Conservation (phyloP, 2,329 filamentous ascomycete genomes). For the Penicillium psychrosexuale region DNA sequence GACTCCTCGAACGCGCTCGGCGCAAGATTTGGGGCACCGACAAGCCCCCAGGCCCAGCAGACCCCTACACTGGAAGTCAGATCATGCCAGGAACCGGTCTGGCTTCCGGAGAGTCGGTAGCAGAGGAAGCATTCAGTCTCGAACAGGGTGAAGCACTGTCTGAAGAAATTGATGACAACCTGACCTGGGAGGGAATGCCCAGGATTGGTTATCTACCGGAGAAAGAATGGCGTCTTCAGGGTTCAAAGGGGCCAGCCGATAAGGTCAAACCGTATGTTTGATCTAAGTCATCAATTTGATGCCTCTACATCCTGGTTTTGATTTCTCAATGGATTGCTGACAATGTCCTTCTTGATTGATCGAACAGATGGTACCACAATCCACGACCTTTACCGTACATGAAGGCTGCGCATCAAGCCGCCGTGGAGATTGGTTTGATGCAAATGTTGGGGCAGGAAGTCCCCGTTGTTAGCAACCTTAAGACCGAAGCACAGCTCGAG, state of each 20-base stretch:
- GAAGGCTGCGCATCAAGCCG: constrained; percentile 52
- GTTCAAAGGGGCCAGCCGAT: constrained; percentile 37
- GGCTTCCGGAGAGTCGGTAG: neutral
- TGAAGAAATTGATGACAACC: constrained; percentile 9
- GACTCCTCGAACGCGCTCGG: constrained; percentile 47
- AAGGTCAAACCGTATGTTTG: constrained; percentile 42
- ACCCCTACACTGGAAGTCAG: constrained; percentile 47
- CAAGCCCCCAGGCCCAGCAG: constrained; percentile 47
- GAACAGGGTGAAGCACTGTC: neutral
- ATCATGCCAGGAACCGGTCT: constrained; percentile 1
- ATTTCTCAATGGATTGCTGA: constrained; percentile 1
- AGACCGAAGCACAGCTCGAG: constrained; percentile 18
- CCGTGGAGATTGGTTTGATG: constrained; percentile 56
- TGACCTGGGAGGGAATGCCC: constrained; percentile 52
- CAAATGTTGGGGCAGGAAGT: constrained; percentile 31
- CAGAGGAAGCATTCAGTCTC: constrained; percentile 1
- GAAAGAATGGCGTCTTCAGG: constrained; percentile 38
- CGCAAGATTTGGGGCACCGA: constrained; percentile 52
- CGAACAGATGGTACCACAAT: constrained; percentile 16
- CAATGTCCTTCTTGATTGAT: neutral
- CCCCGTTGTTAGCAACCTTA: neutral
- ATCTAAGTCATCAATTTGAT: neutral
- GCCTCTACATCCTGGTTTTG: neutral
- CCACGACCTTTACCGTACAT: neutral
- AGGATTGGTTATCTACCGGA: constrained; percentile 50